A percentile compares a stretch with the other conserved stretches of the same genome.
Evolutionary conservation across 2,329 filamentous ascomycete genomes (phyloP).

Genomic region (Fusarium sp.): DNA sequence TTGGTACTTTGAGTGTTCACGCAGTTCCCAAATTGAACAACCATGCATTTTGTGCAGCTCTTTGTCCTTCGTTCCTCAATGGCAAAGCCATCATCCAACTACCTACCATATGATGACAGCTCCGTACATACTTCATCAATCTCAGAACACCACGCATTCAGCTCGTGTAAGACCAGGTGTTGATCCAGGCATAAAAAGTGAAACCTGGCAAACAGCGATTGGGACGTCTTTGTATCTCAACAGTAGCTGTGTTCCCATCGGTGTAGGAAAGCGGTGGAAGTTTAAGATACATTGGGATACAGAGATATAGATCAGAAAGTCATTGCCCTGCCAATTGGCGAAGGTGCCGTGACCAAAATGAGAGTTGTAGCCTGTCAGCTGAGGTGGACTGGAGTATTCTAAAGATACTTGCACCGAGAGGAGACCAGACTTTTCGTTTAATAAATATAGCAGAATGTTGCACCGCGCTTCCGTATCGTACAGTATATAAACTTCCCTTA

Average conservation of each 20-base stretch:
- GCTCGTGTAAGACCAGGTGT: not conserved
- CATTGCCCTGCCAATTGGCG: not conserved
- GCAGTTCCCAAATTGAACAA: not conserved
- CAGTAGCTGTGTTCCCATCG: not conserved
- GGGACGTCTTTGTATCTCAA: not conserved
- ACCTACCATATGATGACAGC: not conserved
- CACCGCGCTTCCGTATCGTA: slow-evolving; percentile 10
- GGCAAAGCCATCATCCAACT: accelerated
- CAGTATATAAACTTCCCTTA: slow-evolving; percentile 3
- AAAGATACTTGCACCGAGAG: not conserved
- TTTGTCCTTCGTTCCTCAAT: not conserved
- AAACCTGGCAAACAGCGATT: not conserved
- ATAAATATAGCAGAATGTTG: accelerated
- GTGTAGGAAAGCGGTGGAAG: not conserved
- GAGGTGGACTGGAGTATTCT: not conserved
- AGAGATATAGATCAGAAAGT: no score
- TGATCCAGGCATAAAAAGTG: not conserved
- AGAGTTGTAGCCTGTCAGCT: not conserved
- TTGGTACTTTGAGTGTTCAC: not conserved
- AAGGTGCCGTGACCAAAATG: not conserved
- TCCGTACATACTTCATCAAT: not conserved
- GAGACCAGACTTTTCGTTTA: not conserved
- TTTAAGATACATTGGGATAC: not conserved
- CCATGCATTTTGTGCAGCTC: not conserved
- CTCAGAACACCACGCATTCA: not conserved